Evolutionary conservation across 2,329 filamentous ascomycete species (phyloP).

Genomic region (Pyricularia sp.): DNA sequence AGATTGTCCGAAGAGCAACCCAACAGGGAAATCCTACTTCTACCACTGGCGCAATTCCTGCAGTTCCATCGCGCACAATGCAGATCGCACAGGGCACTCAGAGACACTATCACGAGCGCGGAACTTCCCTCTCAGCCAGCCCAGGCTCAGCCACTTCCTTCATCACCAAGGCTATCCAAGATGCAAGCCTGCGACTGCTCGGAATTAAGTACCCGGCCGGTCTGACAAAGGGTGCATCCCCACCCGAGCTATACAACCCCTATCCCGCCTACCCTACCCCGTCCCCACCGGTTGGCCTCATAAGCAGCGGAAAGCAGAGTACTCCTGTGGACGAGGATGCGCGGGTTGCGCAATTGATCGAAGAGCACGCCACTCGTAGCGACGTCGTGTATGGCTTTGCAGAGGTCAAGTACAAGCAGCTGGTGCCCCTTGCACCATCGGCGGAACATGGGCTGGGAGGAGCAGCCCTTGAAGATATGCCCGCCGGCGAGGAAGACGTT

Average conservation of each 20-base stretch:
- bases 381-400: slow-evolving; percentile 97
- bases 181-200: slow-evolving; percentile 71
- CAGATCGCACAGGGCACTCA: slow-evolving; percentile 62
- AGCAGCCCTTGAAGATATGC: slow-evolving; percentile 35
- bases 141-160: slow-evolving; percentile 71
- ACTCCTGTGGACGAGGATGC: slow-evolving; percentile 67
- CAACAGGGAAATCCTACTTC: slow-evolving; percentile 65
- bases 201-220: slow-evolving; percentile 62
- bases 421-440: slow-evolving; percentile 81
- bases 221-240: slow-evolving; percentile 48
- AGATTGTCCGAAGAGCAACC: slow-evolving; percentile 66
- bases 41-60: slow-evolving; percentile 58
- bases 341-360: slow-evolving; percentile 69
- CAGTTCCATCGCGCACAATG: slow-evolving; percentile 60
- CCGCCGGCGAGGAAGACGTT: slow-evolving; percentile 58
- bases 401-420: slow-evolving; percentile 95
- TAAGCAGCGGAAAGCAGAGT: slow-evolving; percentile 56
- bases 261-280: slow-evolving; percentile 79
- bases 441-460: slow-evolving; percentile 62
- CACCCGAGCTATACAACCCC: slow-evolving; percentile 66
- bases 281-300: slow-evolving; percentile 47
- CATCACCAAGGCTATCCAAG: slow-evolving; percentile 89
- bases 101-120: slow-evolving; percentile 57
- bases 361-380: slow-evolving; percentile 85
- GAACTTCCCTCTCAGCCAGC: slow-evolving; percentile 66